Evolutionary conservation across 1,284 basidiomycete species (phyloP).

Genomic region (Trichosporon faecale): DNA sequence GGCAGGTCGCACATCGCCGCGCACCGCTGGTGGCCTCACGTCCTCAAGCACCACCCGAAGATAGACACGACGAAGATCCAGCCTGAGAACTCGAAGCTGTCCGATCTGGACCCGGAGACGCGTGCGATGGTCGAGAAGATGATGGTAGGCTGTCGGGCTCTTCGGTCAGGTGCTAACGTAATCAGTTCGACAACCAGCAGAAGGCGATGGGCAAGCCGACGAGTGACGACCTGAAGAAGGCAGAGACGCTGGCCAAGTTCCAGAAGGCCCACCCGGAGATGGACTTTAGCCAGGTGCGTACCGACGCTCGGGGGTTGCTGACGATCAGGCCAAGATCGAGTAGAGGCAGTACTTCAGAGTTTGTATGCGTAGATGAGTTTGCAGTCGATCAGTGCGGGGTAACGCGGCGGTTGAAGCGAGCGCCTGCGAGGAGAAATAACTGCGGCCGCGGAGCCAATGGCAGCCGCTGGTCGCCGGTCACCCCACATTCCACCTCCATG

Average conservation of each 20-base stretch:
- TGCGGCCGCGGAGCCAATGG: neutral
- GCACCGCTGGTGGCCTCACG: conserved; percentile 93
- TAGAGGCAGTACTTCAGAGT: conserved; percentile 7
- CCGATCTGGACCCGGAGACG: conserved; percentile 75
- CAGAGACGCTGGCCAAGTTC: conserved; percentile 85
- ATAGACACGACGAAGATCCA: conserved; percentile 96
- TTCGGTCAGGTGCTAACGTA: conserved; percentile 6
- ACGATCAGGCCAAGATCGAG: conserved; percentile 25
- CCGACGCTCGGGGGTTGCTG: neutral
- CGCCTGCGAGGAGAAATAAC: neutral
- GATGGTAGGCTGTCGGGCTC: conserved; percentile 68
- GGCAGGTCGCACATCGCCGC: conserved; percentile 39
- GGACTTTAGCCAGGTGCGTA: conserved; percentile 83
- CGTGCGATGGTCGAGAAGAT: conserved; percentile 99
- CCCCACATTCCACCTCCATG: conserved; percentile 8
- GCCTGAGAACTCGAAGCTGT: conserved; percentile 91
- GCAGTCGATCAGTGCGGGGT: neutral
- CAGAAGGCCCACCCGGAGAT: conserved; percentile 86
- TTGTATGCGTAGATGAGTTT: neutral
- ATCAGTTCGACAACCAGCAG: conserved; percentile 93
- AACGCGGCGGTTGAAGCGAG: neutral
- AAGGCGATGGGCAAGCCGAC: conserved; percentile 96
- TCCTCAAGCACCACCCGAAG: conserved; percentile 90
- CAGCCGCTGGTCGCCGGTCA: neutral
- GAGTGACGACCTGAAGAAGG: conserved; percentile 83